Conservation (phyloP, 352 stramenopile species). For the Peronospora belbahrii region DNA sequence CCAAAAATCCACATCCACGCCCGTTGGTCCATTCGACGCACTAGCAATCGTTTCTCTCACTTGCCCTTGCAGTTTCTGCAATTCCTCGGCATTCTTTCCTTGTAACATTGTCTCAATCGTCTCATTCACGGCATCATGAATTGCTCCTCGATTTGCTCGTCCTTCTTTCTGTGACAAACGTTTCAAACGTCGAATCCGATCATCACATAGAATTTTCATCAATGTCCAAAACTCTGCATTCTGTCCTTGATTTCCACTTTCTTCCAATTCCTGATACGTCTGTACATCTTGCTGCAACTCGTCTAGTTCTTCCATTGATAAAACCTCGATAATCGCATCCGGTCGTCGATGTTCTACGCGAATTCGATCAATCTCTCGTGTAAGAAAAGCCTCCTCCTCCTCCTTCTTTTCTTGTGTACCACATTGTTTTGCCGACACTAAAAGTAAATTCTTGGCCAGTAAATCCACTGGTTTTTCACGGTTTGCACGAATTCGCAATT, state of each 20-base stretch:
- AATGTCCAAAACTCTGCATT: slow-evolving; percentile 86
- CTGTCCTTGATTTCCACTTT: slow-evolving; percentile 42
- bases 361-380: slow-evolving; percentile 35
- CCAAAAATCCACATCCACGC: slow-evolving; percentile 92
- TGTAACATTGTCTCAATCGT: slow-evolving; percentile 88
- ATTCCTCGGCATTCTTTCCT: slow-evolving; percentile 52
- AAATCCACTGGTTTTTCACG: slow-evolving; percentile 95
- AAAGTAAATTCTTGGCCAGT: slow-evolving; percentile 97
- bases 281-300: slow-evolving; percentile 86
- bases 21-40: slow-evolving; percentile 33
- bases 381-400: slow-evolving; percentile 27
- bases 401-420: slow-evolving; percentile 52
- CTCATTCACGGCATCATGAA: slow-evolving; percentile 78
- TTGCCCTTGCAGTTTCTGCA: slow-evolving; percentile 49
- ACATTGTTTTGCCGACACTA: slow-evolving; percentile 81
- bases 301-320: slow-evolving; percentile 72
- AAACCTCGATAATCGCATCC: slow-evolving; percentile 61
- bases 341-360: slow-evolving; percentile 77
- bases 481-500: slow-evolving; percentile 80
- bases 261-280: slow-evolving; percentile 86
- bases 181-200: slow-evolving; percentile 55
- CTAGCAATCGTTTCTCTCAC: slow-evolving; percentile 62
- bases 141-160: slow-evolving; percentile 62
- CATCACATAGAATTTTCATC: slow-evolving; percentile 69
- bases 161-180: slow-evolving; percentile 61